These are phyloP conservation scores for Pleurotus djamor DNA, from an alignment of 768 basidiomycete genomes.

Conservation along the genomic window DNA sequence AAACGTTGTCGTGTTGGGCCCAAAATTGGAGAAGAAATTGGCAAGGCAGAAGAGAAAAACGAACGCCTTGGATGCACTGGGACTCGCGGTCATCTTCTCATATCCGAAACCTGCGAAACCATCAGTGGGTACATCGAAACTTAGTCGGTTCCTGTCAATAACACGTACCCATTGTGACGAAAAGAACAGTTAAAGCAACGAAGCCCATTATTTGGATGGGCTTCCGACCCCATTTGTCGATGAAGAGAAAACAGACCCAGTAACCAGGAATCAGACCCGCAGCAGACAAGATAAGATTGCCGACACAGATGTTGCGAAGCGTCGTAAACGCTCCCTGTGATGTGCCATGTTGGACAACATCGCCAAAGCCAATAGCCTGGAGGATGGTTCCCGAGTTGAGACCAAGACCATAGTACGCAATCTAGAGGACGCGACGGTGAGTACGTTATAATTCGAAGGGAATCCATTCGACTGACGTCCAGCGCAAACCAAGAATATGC, in stretches of 20 bases:
- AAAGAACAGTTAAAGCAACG: constrained; percentile 57
- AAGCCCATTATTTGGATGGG: constrained; percentile 82
- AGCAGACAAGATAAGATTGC: constrained; percentile 71
- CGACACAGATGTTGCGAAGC: constrained; percentile 63
- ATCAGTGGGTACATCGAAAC: background rate
- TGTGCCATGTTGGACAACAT: constrained; percentile 19
- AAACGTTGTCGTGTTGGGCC: constrained; percentile 80
- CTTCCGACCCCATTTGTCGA: constrained; percentile 80
- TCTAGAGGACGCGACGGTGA: constrained; percentile 28
- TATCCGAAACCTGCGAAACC: constrained; percentile 58
- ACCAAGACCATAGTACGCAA: constrained; percentile 87
- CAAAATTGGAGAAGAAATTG: constrained; percentile 91
- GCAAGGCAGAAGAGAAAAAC: constrained; percentile 85
- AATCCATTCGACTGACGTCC: constrained; percentile 43
- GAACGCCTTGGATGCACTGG: constrained; percentile 51
- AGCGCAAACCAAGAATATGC: constrained; percentile 89
- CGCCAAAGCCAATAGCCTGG: constrained; percentile 69
- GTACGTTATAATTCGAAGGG: background rate
- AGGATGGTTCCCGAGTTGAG: constrained; percentile 80
- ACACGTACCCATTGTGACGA: constrained; percentile 62
- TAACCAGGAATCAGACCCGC: constrained; percentile 84
- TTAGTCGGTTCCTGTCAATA: background rate
- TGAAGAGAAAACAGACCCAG: constrained; percentile 56
- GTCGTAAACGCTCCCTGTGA: constrained; percentile 43
- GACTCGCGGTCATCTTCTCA: constrained; percentile 48